A percentile compares a stretch with the other conserved stretches of the same genome.
Evolutionary conservation across 345 rosid species (phyloP).

Genomic region (Bruguiera sexangula): DNA sequence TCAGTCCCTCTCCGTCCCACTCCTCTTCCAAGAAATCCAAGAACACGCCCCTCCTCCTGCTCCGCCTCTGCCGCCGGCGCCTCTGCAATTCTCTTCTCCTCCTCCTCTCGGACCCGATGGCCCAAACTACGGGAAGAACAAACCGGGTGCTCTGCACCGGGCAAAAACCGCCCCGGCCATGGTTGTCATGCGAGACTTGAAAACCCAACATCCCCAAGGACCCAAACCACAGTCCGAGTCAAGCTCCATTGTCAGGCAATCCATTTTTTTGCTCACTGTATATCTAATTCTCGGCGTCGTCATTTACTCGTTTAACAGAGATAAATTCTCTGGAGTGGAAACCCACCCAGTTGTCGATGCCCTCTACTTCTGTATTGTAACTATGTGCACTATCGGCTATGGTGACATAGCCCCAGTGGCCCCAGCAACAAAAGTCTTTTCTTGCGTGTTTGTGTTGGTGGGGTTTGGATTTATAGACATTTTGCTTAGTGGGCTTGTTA

Average conservation of each 20-base stretch:
- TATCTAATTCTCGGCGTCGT: constrained; percentile 37
- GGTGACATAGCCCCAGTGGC: constrained; percentile 55
- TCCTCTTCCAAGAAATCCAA: constrained; percentile 40
- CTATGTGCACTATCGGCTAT: constrained; percentile 61
- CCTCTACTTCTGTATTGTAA: constrained; percentile 57
- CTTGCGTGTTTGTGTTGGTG: constrained; percentile 36
- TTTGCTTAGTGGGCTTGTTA: constrained; percentile 42
- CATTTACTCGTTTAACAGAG: constrained; percentile 33
- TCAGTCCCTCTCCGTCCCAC: constrained; percentile 42
- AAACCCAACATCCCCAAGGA: constrained; percentile 10
- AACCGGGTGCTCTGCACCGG: constrained; percentile 55
- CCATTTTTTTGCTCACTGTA: constrained; percentile 24
- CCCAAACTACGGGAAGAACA: constrained; percentile 5
- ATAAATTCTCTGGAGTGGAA: constrained; percentile 33
- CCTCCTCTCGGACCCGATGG: background rate
- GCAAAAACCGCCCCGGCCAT: constrained; percentile 84
- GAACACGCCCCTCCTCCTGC: constrained; percentile 6
- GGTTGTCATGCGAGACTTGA: constrained; percentile 49
- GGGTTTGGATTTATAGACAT: constrained; percentile 51
- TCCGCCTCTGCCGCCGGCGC: constrained; percentile 8
- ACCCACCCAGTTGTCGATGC: constrained; percentile 56
- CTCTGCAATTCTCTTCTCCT: background rate
- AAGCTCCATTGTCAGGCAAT: constrained; percentile 30
- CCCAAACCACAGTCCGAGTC: constrained; percentile 31
- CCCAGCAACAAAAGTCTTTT: constrained; percentile 37